Evolutionary conservation across 2,329 filamentous ascomycete species (phyloP).

Genomic region (Aspergillus sp.): DNA sequence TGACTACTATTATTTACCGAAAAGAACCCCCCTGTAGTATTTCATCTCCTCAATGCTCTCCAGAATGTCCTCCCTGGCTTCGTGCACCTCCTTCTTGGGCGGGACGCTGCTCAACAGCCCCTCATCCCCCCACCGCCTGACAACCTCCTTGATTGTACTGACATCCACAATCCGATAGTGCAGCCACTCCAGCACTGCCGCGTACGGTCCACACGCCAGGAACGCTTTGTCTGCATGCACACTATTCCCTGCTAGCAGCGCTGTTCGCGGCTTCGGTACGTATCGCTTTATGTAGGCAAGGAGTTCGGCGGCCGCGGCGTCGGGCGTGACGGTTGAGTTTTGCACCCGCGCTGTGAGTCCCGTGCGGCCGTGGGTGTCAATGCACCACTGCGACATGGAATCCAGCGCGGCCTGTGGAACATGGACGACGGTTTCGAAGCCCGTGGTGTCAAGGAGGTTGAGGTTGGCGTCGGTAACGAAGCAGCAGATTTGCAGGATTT

Average conservation of each 20-base stretch:
- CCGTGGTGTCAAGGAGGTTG: constrained; percentile 69
- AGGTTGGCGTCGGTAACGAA: constrained; percentile 83
- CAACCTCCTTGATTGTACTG: constrained; percentile 88
- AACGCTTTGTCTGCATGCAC: constrained; percentile 89
- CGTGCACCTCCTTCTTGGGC: constrained; percentile 72
- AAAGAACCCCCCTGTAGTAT: constrained; percentile 75
- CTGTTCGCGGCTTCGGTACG: constrained; percentile 66
- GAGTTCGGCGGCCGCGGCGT: constrained; percentile 69
- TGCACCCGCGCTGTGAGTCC: constrained; percentile 78
- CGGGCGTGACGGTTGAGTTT: constrained; percentile 68
- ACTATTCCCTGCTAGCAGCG: constrained; percentile 84
- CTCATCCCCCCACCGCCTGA: constrained; percentile 72
- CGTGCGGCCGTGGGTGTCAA: constrained; percentile 71
- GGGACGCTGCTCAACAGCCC: constrained; percentile 64
- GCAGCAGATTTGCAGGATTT: constrained; percentile 89
- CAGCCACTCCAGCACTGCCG: constrained; percentile 69
- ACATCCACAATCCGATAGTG: constrained; percentile 92
- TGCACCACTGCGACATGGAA: constrained; percentile 89
- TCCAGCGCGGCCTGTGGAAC: constrained; percentile 69
- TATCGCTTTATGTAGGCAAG: constrained; percentile 74
- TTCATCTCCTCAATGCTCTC: constrained; percentile 92
- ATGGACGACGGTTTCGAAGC: constrained; percentile 79
- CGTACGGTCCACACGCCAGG: constrained; percentile 72
- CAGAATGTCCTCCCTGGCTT: constrained; percentile 84
- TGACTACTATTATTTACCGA: constrained; percentile 38